phyloP scores from a whole-genome alignment of 352 stramenopile genomes.

The Globisporangium carolinianum region DNA sequence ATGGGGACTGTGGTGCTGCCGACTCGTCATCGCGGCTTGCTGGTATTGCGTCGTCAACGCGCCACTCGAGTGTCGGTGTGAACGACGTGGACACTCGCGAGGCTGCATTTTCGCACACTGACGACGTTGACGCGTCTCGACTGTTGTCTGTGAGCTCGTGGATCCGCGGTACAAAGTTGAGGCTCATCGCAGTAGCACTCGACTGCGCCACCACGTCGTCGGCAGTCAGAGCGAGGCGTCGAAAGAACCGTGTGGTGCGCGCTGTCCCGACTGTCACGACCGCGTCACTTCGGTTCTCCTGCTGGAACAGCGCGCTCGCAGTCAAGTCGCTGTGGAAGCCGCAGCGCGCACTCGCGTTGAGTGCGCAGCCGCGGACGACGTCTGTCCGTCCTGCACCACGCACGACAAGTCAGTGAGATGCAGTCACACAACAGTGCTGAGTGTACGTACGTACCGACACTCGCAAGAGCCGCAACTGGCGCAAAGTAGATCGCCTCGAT shows the following conservation, averaged over 20 bases:
- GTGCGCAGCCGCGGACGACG: slow-evolving; percentile 12
- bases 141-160: too few relatives aligned
- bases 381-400: background rate
- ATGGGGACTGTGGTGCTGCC: too few relatives aligned
- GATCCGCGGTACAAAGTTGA: background rate
- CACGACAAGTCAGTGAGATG: too few relatives aligned
- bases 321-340: slow-evolving; percentile 27
- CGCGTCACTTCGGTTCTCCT: slow-evolving; percentile 10
- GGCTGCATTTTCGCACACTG: too few relatives aligned
- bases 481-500: slow-evolving; percentile 21
- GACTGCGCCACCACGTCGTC: background rate
- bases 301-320: slow-evolving; percentile 17
- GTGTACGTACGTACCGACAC: background rate
- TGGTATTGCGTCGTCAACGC: background rate
- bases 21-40: background rate
- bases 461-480: slow-evolving; percentile 6
- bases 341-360: slow-evolving; percentile 20
- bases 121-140: too few relatives aligned
- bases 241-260: slow-evolving; percentile 8
- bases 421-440: background rate
- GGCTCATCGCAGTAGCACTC: background rate
- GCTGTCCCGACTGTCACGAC: slow-evolving; percentile 12
- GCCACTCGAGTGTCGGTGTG: background rate
- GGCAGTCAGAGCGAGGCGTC: slow-evolving; percentile 3
- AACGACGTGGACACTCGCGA: background rate